A percentile compares a stretch with the other conserved stretches of the same genome.
Conservation (phyloP, 257 asterid species). For the Gynochthodes officinalis region DNA sequence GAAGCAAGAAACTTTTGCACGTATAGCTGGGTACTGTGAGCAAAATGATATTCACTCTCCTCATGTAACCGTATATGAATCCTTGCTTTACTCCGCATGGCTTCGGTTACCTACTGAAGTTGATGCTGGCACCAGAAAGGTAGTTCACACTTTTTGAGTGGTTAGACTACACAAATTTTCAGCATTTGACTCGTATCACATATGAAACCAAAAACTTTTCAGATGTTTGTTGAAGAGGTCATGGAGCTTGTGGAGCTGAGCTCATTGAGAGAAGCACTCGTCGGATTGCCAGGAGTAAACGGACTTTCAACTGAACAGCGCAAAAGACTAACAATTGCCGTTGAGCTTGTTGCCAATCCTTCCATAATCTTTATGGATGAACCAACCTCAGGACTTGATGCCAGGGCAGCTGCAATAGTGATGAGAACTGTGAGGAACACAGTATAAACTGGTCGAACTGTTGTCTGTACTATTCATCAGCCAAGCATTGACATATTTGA, state of each 20-base stretch:
- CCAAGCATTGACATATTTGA: constrained; percentile 26
- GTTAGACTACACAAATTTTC: too few relatives aligned
- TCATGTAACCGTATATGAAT: constrained; percentile 18
- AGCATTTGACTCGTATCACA: not conserved
- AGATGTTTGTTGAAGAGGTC: constrained; percentile 22
- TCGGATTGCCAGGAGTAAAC: constrained; percentile 24
- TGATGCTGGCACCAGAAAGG: constrained; percentile 12
- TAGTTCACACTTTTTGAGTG: too few relatives aligned
- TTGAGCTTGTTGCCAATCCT: constrained; percentile 25
- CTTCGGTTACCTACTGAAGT: constrained; percentile 19
- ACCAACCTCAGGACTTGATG: constrained; percentile 26
- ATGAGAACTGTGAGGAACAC: constrained; percentile 26
- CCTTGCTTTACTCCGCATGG: constrained; percentile 23
- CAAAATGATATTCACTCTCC: constrained; percentile 23
- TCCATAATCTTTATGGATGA: constrained; percentile 24
- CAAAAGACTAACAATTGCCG: constrained; percentile 21
- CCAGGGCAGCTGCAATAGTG: constrained; percentile 25
- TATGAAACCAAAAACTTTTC: too few relatives aligned
- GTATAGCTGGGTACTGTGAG: constrained; percentile 24
- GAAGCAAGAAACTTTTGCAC: constrained; percentile 24
- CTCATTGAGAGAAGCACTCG: constrained; percentile 17
- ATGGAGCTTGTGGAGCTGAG: constrained; percentile 22
- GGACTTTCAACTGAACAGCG: constrained; percentile 21
- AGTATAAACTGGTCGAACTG: constrained; percentile 21
- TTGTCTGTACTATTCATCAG: constrained; percentile 24